phyloP scores from a whole-genome alignment of 495 filamentous ascomycete genomes.

The Coniosporium apollinis region DNA sequence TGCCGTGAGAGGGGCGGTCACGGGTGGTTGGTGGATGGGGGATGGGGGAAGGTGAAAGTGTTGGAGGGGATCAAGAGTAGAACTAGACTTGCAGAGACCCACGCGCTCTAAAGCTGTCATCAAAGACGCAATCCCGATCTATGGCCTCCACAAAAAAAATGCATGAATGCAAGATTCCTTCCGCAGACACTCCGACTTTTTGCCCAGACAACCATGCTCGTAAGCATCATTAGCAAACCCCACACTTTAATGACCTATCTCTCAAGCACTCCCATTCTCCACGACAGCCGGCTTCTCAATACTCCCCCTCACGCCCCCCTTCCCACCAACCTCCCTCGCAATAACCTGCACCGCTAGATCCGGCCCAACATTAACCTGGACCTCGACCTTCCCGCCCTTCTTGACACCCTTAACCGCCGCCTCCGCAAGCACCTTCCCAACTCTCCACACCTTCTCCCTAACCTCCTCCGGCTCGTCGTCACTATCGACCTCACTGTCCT shows the following conservation, averaged over 20 bases:
- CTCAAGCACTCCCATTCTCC: conserved; percentile 27
- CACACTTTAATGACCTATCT: too few relatives aligned
- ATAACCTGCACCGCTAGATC: conserved; percentile 67
- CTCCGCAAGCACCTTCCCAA: conserved; percentile 70
- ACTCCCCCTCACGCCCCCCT: conserved; percentile 64
- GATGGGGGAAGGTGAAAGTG: too few relatives aligned
- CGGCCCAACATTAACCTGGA: conserved; percentile 67
- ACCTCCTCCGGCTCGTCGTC: conserved; percentile 79
- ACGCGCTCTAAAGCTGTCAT: too few relatives aligned
- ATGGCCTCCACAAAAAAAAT: too few relatives aligned
- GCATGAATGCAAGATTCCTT: too few relatives aligned
- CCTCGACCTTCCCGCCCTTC: conserved; percentile 82
- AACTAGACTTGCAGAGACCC: too few relatives aligned
- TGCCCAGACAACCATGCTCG: too few relatives aligned
- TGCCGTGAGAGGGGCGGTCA: conserved; percentile 46
- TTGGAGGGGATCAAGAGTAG: too few relatives aligned
- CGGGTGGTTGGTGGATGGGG: too few relatives aligned
- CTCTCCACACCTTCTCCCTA: conserved; percentile 84
- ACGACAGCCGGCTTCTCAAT: conserved; percentile 30
- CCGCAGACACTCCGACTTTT: too few relatives aligned
- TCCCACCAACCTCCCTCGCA: conserved; percentile 68
- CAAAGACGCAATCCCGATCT: too few relatives aligned
- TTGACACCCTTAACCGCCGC: conserved; percentile 64
- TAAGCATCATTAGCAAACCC: too few relatives aligned
- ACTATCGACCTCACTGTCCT: conserved; percentile 42